These are phyloP conservation scores for Aristolochia contorta DNA, from an alignment of 164 flowering plant genomes.

Conservation along the genomic window DNA sequence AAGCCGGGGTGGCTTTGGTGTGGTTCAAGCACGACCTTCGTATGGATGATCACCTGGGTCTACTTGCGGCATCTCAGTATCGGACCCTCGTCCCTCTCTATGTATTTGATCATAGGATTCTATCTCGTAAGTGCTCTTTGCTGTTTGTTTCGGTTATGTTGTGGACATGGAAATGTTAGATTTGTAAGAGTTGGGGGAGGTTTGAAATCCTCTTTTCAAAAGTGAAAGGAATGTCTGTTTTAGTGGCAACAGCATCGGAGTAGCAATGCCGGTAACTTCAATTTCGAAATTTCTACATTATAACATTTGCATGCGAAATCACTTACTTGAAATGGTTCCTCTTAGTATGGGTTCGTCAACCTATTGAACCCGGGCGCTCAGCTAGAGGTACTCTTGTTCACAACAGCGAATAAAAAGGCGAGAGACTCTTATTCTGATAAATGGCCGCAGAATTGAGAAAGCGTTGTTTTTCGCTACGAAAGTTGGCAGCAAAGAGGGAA, in stretches of 20 bases:
- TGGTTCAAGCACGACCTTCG: conserved; percentile 96
- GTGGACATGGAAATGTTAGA: background rate
- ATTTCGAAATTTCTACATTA: background rate
- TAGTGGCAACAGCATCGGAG: background rate
- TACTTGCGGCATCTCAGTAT: conserved; percentile 45
- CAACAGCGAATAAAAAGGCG: too few species aligned
- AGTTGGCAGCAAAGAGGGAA: too few species aligned
- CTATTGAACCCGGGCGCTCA: too few species aligned
- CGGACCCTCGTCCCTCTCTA: conserved; percentile 54
- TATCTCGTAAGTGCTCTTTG: conserved; percentile 42
- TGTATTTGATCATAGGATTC: conserved; percentile 70
- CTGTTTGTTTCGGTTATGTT: background rate
- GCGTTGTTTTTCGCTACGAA: too few species aligned
- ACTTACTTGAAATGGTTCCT: too few species aligned
- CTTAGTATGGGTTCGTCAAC: too few species aligned
- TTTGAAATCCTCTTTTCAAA: background rate
- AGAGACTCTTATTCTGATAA: too few species aligned
- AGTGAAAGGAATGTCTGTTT: background rate
- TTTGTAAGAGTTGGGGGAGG: background rate
- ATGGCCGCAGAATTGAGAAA: too few species aligned
- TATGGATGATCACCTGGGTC: conserved; percentile 69
- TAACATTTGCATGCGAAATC: background rate
- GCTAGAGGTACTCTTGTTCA: too few species aligned
- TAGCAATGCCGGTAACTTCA: background rate
- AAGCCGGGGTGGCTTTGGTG: conserved; percentile 35